Evolutionary conservation across 805 yeast genomes (phyloP).

Genomic region (Cyberlindnera maritima): DNA sequence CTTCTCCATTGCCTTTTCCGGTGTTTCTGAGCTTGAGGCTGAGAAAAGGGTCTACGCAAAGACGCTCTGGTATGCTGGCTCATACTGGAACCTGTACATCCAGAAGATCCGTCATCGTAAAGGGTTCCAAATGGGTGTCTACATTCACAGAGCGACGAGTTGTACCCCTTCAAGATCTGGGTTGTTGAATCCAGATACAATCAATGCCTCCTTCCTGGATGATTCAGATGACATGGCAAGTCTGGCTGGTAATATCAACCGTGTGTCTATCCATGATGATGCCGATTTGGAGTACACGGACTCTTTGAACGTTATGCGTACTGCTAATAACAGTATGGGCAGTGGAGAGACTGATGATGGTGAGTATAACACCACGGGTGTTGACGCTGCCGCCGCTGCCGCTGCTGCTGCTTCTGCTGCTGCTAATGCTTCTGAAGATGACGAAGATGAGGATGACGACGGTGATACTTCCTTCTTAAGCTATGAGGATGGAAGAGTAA

Average conservation of each 20-base stretch:
- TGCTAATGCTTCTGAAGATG: too few species aligned
- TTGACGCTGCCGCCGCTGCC: constrained; percentile 5
- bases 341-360: constrained; percentile 3
- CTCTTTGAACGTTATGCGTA: constrained; percentile 2
- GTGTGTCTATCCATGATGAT: constrained; percentile 11
- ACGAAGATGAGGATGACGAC: constrained; percentile 1
- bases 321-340: constrained; percentile 20
- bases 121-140: constrained; percentile 53
- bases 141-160: constrained; percentile 48
- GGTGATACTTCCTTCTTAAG: constrained; percentile 31
- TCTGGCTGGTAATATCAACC: constrained; percentile 9
- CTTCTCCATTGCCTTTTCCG: constrained; percentile 50
- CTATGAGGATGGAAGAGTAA: constrained; percentile 46
- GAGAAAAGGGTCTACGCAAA: constrained; percentile 49
- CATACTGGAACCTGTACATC: constrained; percentile 55
- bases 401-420: too few species aligned
- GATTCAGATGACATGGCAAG: constrained; percentile 9
- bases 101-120: constrained; percentile 45
- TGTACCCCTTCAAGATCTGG: constrained; percentile 39
- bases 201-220: constrained; percentile 6
- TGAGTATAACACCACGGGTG: constrained; percentile 23
- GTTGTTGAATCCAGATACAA: constrained; percentile 37
- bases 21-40: constrained; percentile 41
- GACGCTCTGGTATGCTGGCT: constrained; percentile 60
- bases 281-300: constrained; percentile 6